phyloP scores from a whole-genome alignment of 2,329 filamentous ascomycete genomes.

The Zalaria obscura region DNA sequence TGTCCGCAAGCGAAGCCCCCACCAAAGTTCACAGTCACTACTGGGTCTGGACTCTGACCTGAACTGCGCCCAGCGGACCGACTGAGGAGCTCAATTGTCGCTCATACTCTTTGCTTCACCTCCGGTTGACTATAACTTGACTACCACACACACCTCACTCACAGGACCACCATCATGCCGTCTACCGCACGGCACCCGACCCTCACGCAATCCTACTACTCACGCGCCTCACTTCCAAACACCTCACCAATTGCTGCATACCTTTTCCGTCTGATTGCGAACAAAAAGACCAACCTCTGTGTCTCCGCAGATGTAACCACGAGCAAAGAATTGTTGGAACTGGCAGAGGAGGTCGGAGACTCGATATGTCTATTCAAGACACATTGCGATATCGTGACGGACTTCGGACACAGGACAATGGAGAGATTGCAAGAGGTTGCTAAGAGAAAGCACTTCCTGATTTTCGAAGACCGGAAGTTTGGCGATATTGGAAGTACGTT shows the following conservation, averaged over 20 bases:
- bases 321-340: slow-evolving; percentile 37
- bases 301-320: slow-evolving; percentile 44
- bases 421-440: slow-evolving; percentile 32
- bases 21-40: too few relatives aligned
- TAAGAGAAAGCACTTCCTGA: slow-evolving; percentile 33
- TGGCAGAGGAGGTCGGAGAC: slow-evolving; percentile 45
- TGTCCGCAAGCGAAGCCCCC: too few relatives aligned
- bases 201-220: slow-evolving; percentile 27
- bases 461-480: slow-evolving; percentile 43
- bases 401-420: slow-evolving; percentile 44
- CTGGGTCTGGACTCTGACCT: too few relatives aligned
- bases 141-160: too few relatives aligned
- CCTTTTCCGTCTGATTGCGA: slow-evolving; percentile 32
- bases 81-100: too few relatives aligned
- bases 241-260: slow-evolving; percentile 32
- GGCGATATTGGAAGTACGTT: slow-evolving; percentile 39
- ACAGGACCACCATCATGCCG: neutral
- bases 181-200: slow-evolving; percentile 20
- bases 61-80: too few relatives aligned
- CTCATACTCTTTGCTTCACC: too few relatives aligned
- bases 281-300: slow-evolving; percentile 38
- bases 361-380: slow-evolving; percentile 47
- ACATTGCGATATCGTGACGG: slow-evolving; percentile 46
- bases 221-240: slow-evolving; percentile 28
- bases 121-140: too few relatives aligned